These are phyloP conservation scores for Citrus hindsii DNA, from an alignment of 345 rosid species.

Conservation along the genomic window DNA sequence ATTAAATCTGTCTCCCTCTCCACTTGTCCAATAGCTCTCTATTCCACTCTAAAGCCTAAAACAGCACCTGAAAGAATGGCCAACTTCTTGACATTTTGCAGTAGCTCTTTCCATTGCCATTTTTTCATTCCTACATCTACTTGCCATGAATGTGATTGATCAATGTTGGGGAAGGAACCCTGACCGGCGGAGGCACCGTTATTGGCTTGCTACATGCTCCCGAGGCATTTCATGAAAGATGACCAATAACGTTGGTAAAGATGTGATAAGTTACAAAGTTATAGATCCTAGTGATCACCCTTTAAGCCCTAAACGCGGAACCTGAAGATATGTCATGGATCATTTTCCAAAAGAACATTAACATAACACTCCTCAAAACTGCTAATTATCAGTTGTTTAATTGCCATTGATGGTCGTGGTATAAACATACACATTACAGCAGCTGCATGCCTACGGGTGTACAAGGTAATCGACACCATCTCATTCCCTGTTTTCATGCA, in stretches of 20 bases:
- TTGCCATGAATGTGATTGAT: constrained; percentile 62
- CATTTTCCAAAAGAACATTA: constrained; percentile 62
- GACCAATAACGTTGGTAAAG: constrained; percentile 54
- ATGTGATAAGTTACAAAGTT: constrained; percentile 39
- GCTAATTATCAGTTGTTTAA: constrained; percentile 63
- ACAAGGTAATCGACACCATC: constrained; percentile 24
- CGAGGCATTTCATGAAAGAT: constrained; percentile 69
- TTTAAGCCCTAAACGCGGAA: constrained; percentile 58
- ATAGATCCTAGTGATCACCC: constrained; percentile 68
- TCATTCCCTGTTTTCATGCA: background rate
- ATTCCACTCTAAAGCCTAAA: background rate
- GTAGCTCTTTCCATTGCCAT: constrained; percentile 14
- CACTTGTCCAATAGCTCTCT: background rate
- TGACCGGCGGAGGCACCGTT: constrained; percentile 44
- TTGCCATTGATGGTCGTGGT: constrained; percentile 74
- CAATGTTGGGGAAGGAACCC: constrained; percentile 60
- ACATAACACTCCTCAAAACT: constrained; percentile 50
- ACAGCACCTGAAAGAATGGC: constrained; percentile 2
- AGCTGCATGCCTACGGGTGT: constrained; percentile 53
- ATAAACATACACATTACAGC: constrained; percentile 50
- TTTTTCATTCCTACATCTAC: background rate
- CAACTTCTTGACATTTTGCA: background rate
- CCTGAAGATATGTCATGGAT: constrained; percentile 74
- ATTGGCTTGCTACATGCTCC: constrained; percentile 52
- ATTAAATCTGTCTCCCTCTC: background rate